A percentile compares a stretch with the other conserved stretches of the same genome.
phyloP scores from a whole-genome alignment of 176 grass and related monocot species.

The Puya raimondii region DNA sequence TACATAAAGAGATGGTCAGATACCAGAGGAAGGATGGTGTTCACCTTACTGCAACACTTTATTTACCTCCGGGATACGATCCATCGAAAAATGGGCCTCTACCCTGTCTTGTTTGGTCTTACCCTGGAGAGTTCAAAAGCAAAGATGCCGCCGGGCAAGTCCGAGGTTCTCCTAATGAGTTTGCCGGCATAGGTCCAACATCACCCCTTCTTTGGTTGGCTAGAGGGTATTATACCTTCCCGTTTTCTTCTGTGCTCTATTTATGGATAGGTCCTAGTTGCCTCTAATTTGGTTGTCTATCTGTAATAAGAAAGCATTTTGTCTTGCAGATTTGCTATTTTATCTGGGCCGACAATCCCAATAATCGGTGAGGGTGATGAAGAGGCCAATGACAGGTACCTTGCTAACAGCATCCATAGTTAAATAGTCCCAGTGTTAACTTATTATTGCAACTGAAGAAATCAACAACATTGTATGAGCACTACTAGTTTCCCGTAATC shows the following conservation, averaged over 20 bases:
- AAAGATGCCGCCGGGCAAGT: conserved; percentile 99
- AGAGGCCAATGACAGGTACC: conserved; percentile 92
- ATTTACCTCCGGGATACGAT: conserved; percentile 82
- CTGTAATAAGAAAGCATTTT: background rate
- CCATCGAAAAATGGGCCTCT: conserved; percentile 75
- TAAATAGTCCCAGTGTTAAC: background rate
- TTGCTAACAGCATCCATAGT: background rate
- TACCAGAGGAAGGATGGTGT: conserved; percentile 93
- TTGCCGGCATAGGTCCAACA: conserved; percentile 73
- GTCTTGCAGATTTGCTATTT: conserved; percentile 73
- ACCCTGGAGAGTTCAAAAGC: conserved; percentile 98
- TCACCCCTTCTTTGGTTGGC: conserved; percentile 97
- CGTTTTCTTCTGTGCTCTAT: conserved; percentile 20
- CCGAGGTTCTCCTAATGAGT: conserved; percentile 92
- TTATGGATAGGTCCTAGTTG: conserved; percentile 15
- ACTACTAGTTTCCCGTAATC: background rate
- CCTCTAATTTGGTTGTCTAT: background rate
- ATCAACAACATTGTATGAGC: background rate
- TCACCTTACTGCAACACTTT: conserved; percentile 89
- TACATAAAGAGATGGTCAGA: conserved; percentile 94
- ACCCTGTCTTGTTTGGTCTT: conserved; percentile 95
- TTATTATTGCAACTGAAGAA: background rate
- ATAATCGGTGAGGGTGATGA: conserved; percentile 96
- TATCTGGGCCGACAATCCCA: conserved; percentile 88
- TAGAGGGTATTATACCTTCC: conserved; percentile 65